Evolutionary conservation across 768 basidiomycete genomes (phyloP).

Genomic region (Rhizopogon rudus): DNA sequence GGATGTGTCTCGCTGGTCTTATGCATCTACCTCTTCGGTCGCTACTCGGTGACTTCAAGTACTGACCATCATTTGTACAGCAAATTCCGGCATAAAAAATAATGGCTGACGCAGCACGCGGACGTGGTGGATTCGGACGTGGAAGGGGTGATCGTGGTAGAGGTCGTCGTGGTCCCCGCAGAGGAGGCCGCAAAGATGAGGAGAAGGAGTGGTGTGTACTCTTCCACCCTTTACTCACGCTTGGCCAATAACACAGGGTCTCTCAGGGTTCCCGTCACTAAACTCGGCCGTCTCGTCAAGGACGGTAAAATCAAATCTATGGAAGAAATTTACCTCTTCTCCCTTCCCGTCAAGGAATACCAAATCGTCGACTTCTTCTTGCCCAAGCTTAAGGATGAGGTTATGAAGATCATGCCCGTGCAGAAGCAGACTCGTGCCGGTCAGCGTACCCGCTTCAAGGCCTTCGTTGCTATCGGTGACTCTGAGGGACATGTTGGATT

Average conservation of each 20-base stretch:
- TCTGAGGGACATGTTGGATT: constrained; percentile 98
- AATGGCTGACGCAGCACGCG: constrained; percentile 92
- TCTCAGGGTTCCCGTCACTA: constrained; percentile 92
- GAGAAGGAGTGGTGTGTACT: constrained; percentile 94
- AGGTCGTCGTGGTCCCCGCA: constrained; percentile 76
- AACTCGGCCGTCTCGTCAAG: constrained; percentile 97
- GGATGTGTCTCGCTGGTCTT: constrained; percentile 33
- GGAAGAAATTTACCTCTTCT: constrained; percentile 99
- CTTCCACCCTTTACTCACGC: neutral
- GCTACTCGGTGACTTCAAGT: neutral
- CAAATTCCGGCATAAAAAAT: constrained; percentile 16
- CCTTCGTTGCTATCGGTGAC: constrained; percentile 99
- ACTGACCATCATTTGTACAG: constrained; percentile 25
- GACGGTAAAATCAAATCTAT: constrained; percentile 99
- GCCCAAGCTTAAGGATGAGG: constrained; percentile 98
- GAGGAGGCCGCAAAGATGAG: constrained; percentile 98
- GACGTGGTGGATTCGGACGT: constrained; percentile 88
- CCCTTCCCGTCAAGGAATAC: constrained; percentile 98
- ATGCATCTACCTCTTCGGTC: neutral
- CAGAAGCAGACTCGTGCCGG: constrained; percentile 99
- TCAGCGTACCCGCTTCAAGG: constrained; percentile 99
- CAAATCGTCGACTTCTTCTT: constrained; percentile 99
- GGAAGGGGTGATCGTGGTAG: constrained; percentile 68
- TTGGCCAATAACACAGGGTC: constrained; percentile 6
- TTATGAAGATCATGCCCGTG: constrained; percentile 99